Evolutionary conservation across 2,329 filamentous ascomycete species (phyloP).

Genomic region (Graphilbum fragrans): DNA sequence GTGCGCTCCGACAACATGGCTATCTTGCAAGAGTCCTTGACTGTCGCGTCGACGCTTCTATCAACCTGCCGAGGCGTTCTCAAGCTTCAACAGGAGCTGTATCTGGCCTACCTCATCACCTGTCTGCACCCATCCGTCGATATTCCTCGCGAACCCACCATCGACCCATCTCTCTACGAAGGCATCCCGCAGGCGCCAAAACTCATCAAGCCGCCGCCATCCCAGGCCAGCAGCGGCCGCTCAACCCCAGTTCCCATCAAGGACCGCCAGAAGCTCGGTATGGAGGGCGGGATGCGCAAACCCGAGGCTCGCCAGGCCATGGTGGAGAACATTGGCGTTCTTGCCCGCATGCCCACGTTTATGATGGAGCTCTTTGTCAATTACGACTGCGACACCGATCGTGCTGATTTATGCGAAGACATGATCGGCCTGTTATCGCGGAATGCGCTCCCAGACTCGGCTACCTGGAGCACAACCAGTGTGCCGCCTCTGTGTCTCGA

Average conservation of each 20-base stretch:
- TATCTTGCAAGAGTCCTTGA: constrained; percentile 82
- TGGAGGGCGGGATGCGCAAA: constrained; percentile 84
- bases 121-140: constrained; percentile 91
- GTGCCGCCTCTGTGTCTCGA: constrained; percentile 92
- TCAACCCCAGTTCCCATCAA: constrained; percentile 85
- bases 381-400: constrained; percentile 91
- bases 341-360: constrained; percentile 86
- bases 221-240: constrained; percentile 65
- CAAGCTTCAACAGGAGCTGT: constrained; percentile 93
- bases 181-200: constrained; percentile 89
- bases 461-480: constrained; percentile 97
- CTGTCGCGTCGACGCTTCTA: constrained; percentile 81
- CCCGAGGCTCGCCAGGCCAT: constrained; percentile 95
- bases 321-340: constrained; percentile 89
- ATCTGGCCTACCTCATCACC: constrained; percentile 84
- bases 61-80: constrained; percentile 83
- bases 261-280: constrained; percentile 80
- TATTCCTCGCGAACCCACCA: constrained; percentile 80
- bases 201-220: constrained; percentile 64
- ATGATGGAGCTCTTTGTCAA: constrained; percentile 95
- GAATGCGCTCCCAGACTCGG: constrained; percentile 92
- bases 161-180: constrained; percentile 83
- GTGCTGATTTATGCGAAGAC: constrained; percentile 86
- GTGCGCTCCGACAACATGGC: constrained; percentile 94
- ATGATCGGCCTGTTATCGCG: constrained; percentile 85